phyloP scores from a whole-genome alignment of 2,329 filamentous ascomycete genomes.

The Hortaea sp. region DNA sequence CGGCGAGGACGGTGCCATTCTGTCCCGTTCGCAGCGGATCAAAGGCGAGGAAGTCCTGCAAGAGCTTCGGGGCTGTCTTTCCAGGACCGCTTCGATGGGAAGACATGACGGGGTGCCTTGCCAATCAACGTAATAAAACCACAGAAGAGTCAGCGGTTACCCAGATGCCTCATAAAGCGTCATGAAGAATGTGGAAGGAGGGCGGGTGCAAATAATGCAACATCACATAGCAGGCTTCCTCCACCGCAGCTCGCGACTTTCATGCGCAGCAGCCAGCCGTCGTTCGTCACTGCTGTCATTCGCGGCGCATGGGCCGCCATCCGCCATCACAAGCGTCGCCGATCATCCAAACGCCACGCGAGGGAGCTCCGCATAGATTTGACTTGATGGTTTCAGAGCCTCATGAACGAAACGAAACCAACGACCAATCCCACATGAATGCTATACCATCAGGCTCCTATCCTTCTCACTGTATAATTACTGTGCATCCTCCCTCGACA shows the following conservation, averaged over 20 bases:
- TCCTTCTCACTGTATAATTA: too few relatives aligned
- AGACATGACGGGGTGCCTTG: neutral
- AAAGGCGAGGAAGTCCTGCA: slow-evolving; percentile 43
- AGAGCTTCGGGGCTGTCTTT: slow-evolving; percentile 41
- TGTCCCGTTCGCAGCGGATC: slow-evolving; percentile 37
- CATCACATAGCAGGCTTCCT: neutral
- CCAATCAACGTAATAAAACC: neutral
- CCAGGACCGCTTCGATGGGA: slow-evolving; percentile 21
- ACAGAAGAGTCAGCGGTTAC: neutral
- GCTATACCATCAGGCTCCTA: too few relatives aligned
- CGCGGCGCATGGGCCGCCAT: neutral
- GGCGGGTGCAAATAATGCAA: neutral
- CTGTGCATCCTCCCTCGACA: too few relatives aligned
- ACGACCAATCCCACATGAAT: too few relatives aligned
- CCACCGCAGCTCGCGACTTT: neutral
- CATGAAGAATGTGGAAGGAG: neutral
- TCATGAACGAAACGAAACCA: too few relatives aligned
- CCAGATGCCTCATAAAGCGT: neutral
- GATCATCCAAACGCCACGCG: neutral
- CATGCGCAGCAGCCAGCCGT: neutral
- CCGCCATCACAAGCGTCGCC: neutral
- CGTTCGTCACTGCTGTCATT: neutral
- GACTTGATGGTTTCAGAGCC: too few relatives aligned
- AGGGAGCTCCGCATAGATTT: neutral
- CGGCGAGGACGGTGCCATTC: slow-evolving; percentile 39